phyloP scores from a whole-genome alignment of 2,329 filamentous ascomycete genomes.

The Aspergillus quadricinctus region DNA sequence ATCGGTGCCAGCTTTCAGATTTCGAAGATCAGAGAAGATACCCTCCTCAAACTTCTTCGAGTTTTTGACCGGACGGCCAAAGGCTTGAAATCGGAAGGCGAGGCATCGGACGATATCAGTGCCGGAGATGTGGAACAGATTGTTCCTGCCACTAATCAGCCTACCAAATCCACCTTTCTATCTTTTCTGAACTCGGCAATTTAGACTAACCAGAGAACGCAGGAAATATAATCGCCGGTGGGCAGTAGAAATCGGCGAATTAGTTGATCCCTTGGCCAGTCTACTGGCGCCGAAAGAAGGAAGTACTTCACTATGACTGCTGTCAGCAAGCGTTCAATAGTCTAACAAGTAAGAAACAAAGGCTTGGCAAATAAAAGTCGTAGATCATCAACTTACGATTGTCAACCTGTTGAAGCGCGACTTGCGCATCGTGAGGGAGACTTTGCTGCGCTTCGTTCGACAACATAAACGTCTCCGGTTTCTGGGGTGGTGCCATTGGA shows the following conservation, averaged over 20 bases:
- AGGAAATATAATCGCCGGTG: conserved; percentile 98
- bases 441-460: conserved; percentile 96
- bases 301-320: conserved; percentile 85
- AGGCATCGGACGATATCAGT: conserved; percentile 98
- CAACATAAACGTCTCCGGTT: conserved; percentile 98
- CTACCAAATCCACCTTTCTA: conserved; percentile 3
- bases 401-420: conserved; percentile 96
- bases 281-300: conserved; percentile 95
- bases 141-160: conserved; percentile 62
- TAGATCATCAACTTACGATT: conserved; percentile 65
- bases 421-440: conserved; percentile 91
- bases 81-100: conserved; percentile 97
- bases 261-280: conserved; percentile 95
- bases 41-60: conserved; percentile 99
- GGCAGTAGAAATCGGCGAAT: conserved; percentile 93
- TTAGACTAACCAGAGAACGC: conserved; percentile 73
- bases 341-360: background rate
- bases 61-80: conserved; percentile 97
- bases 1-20: conserved; percentile 96
- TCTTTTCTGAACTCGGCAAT: conserved; percentile 5
- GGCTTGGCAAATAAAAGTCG: background rate
- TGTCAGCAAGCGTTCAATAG: conserved; percentile 14
- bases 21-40: conserved; percentile 97
- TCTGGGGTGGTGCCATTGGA: conserved; percentile 86
- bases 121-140: conserved; percentile 97